phyloP scores from a whole-genome alignment of 225 moss, liverwort and hornwort genomes.

The Polytrichum commune region DNA sequence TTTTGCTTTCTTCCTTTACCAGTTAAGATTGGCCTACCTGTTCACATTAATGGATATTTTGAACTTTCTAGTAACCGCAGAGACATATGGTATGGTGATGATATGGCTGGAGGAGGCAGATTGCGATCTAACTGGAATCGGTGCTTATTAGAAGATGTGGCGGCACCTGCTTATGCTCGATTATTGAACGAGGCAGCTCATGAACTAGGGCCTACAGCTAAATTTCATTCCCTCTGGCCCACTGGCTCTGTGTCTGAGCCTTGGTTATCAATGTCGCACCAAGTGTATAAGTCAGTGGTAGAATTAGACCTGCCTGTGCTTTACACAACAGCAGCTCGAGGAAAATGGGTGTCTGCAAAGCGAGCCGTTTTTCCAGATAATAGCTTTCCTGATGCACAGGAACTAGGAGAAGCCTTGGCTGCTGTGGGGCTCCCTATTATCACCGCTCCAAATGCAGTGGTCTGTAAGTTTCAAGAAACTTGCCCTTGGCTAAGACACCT shows the following conservation, averaged over 20 bases:
- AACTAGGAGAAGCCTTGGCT: conserved; percentile 66
- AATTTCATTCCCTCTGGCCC: conserved; percentile 71
- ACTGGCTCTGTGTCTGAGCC: conserved; percentile 65
- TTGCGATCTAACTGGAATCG: conserved; percentile 81
- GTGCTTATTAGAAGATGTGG: conserved; percentile 81
- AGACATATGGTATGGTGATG: conserved; percentile 95
- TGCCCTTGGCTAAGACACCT: conserved; percentile 63
- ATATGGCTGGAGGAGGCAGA: conserved; percentile 85
- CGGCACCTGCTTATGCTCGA: conserved; percentile 84
- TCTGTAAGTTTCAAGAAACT: conserved; percentile 62
- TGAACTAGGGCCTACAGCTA: conserved; percentile 55
- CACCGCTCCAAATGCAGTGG: conserved; percentile 56
- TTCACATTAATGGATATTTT: conserved; percentile 91
- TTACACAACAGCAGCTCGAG: conserved; percentile 62
- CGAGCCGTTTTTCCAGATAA: conserved; percentile 80
- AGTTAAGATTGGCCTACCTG: conserved; percentile 76
- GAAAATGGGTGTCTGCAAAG: conserved; percentile 81
- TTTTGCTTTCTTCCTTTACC: conserved; percentile 90
- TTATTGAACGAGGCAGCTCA: conserved; percentile 62
- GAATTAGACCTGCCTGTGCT: conserved; percentile 79
- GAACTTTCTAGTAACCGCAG: conserved; percentile 85
- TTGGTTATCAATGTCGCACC: conserved; percentile 61
- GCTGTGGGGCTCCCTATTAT: conserved; percentile 74
- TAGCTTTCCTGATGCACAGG: conserved; percentile 60
- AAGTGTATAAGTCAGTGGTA: conserved; percentile 63